phyloP scores from a whole-genome alignment of 371 early-diverging fungal genomes.

The Cokeromyces recurvatus region DNA sequence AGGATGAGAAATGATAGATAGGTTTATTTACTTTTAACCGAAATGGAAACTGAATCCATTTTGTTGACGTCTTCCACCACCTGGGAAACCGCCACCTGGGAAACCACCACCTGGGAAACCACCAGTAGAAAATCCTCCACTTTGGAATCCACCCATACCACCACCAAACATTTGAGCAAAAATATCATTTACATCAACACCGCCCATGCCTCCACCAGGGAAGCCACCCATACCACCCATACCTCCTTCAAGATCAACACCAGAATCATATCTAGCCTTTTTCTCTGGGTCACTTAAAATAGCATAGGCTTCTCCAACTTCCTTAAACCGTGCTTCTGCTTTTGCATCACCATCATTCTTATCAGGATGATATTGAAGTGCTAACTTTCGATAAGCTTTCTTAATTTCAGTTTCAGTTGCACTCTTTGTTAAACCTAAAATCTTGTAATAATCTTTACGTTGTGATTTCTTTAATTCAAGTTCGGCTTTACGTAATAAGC shows the following conservation, averaged over 20 bases:
- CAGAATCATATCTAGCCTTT: slow-evolving; percentile 75
- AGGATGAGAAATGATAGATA: too few species aligned
- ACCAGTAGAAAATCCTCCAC: slow-evolving; percentile 33
- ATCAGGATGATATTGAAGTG: slow-evolving; percentile 83
- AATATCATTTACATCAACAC: slow-evolving; percentile 56
- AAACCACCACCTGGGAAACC: slow-evolving; percentile 16
- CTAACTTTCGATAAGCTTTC: slow-evolving; percentile 87
- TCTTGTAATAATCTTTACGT: slow-evolving; percentile 91
- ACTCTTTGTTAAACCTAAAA: slow-evolving; percentile 78
- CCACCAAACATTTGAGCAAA: slow-evolving; percentile 64
- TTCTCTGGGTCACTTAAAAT: slow-evolving; percentile 79
- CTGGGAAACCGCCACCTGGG: slow-evolving; percentile 16
- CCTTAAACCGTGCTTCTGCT: slow-evolving; percentile 81
- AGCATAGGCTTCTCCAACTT: slow-evolving; percentile 74
- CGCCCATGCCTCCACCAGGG: slow-evolving; percentile 38
- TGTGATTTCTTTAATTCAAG: slow-evolving; percentile 71
- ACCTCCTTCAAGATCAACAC: slow-evolving; percentile 74
- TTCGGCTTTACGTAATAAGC: slow-evolving; percentile 64
- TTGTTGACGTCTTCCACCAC: slow-evolving; percentile 26
- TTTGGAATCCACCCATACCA: slow-evolving; percentile 33
- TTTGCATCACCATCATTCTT: slow-evolving; percentile 64
- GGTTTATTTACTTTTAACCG: slow-evolving; percentile 29
- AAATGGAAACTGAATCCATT: slow-evolving; percentile 46
- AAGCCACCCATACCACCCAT: slow-evolving; percentile 37
- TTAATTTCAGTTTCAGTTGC: slow-evolving; percentile 87